A percentile compares a stretch with the other conserved stretches of the same genome.
phyloP scores from a whole-genome alignment of 2,329 filamentous ascomycete species.

The Colletotrichum chrysophilum region DNA sequence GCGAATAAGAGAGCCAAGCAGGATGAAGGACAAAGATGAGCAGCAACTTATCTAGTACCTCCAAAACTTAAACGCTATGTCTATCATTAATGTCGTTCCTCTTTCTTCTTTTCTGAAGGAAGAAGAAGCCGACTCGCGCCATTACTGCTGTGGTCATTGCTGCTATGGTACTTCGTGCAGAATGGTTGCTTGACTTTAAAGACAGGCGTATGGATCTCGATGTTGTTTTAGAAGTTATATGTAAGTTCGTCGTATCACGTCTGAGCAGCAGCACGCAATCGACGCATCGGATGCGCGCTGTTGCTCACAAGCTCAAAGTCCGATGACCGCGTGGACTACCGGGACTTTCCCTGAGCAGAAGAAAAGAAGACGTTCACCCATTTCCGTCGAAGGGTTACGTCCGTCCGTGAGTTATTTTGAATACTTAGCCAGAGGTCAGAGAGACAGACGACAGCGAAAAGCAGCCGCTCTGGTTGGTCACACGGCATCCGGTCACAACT shows the following conservation, averaged over 20 bases:
- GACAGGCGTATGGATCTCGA: neutral
- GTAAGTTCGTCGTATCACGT: neutral
- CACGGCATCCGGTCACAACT: neutral
- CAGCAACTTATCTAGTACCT: neutral
- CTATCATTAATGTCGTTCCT: rapidly evolving
- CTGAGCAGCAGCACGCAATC: neutral
- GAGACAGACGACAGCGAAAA: neutral
- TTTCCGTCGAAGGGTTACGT: neutral
- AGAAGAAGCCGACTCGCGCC: neutral
- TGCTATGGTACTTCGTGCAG: neutral
- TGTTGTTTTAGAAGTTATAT: neutral
- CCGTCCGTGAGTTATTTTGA: neutral
- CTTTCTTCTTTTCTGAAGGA: neutral
- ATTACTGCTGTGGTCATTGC: neutral
- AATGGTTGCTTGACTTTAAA: neutral
- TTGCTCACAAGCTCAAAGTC: neutral
- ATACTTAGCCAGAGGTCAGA: neutral
- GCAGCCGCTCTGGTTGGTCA: neutral
- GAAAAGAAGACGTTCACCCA: neutral
- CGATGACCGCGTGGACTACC: neutral
- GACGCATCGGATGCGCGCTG: neutral
- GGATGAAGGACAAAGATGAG: neutral
- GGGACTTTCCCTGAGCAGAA: neutral
- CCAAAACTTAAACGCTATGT: rapidly evolving
- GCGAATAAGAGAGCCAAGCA: neutral